phyloP scores from a whole-genome alignment of 2,329 filamentous ascomycete species.

The Apiospora aurea region DNA sequence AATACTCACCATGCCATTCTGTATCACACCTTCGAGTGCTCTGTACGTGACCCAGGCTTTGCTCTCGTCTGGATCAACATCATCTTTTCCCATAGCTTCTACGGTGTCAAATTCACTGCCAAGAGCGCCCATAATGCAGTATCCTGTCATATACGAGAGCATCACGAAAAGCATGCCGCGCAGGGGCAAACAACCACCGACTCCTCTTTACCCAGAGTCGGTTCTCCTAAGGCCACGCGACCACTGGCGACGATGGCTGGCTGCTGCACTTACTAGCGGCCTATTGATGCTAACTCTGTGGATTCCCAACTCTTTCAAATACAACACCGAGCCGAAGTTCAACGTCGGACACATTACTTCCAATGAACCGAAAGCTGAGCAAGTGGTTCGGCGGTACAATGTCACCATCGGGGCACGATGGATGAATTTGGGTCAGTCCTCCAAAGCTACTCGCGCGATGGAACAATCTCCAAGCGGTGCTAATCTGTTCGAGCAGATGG shows the following conservation, averaged over 20 bases:
- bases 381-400: slow-evolving; percentile 21
- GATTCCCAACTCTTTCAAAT: background rate
- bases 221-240: background rate
- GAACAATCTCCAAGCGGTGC: too few relatives aligned
- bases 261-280: background rate
- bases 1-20: background rate
- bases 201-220: background rate
- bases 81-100: background rate
- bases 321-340: background rate
- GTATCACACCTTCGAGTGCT: background rate
- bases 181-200: background rate
- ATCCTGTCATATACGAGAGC: background rate
- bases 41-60: background rate
- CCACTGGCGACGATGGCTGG: background rate
- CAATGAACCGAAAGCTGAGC: background rate
- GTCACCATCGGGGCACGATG: slow-evolving; percentile 24
- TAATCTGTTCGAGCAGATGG: slow-evolving; percentile 27
- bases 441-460: too few relatives aligned
- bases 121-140: background rate
- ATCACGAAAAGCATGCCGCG: background rate
- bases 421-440: slow-evolving; percentile 27
- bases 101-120: too few relatives aligned
- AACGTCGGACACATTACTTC: background rate
- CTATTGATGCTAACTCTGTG: background rate
- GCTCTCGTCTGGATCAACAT: background rate